Evolutionary conservation across 2,329 filamentous ascomycete species (phyloP).

Genomic region (Plectosphaerella cucumerina): DNA sequence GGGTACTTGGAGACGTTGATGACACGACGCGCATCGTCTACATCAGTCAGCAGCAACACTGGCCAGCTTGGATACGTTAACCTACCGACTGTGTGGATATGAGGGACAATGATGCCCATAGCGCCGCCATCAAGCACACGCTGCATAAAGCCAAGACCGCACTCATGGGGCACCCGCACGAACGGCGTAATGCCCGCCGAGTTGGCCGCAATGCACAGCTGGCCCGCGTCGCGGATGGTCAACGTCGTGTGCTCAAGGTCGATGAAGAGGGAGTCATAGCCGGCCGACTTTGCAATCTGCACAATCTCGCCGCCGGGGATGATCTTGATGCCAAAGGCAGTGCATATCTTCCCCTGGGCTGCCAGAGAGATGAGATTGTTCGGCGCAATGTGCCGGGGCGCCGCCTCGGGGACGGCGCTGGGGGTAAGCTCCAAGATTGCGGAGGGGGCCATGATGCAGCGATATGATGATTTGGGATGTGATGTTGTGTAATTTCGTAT

Average conservation of each 20-base stretch:
- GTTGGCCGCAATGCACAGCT: conserved; percentile 32
- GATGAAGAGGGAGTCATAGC: conserved; percentile 35
- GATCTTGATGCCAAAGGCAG: conserved; percentile 17
- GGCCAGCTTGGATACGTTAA: not conserved
- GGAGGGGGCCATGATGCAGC: too few species aligned
- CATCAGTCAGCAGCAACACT: not conserved
- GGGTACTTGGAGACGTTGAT: conserved; percentile 31
- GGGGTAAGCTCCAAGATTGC: too few species aligned
- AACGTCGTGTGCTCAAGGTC: conserved; percentile 40
- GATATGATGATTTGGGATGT: too few species aligned
- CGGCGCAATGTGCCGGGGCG: not conserved
- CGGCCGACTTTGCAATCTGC: conserved; percentile 31
- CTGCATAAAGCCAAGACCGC: conserved; percentile 27
- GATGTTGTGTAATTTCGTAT: too few species aligned
- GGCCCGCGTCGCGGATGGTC: conserved; percentile 27
- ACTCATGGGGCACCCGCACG: conserved; percentile 34
- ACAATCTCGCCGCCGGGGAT: conserved; percentile 18
- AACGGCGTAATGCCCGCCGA: conserved; percentile 34
- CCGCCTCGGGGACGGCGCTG: too few species aligned
- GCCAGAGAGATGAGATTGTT: conserved; percentile 7
- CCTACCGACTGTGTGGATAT: conserved; percentile 26
- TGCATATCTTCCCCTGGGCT: conserved; percentile 5
- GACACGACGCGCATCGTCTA: conserved; percentile 28
- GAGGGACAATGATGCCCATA: conserved; percentile 34
- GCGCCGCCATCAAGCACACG: conserved; percentile 35